A percentile compares a stretch with the other conserved stretches of the same genome.
Conservation (phyloP, 1,139 yeast genomes). For the Pichia sp. region DNA sequence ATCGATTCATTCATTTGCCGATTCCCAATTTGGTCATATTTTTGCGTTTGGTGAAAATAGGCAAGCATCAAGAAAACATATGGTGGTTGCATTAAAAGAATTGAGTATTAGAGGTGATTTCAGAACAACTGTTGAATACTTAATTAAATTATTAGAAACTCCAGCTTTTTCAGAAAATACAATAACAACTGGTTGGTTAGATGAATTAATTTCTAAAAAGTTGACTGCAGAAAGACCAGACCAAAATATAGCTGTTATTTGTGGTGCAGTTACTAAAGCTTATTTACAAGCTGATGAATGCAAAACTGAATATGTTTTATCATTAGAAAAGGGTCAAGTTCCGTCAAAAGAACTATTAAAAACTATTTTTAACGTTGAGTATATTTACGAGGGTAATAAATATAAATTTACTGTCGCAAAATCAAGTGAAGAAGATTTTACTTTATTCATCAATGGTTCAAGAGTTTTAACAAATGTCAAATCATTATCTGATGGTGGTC, state of each 20-base stretch:
- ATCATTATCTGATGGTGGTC: conserved; percentile 88
- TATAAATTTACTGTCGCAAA: conserved; percentile 94
- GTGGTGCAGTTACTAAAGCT: conserved; percentile 97
- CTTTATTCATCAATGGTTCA: conserved; percentile 88
- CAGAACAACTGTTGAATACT: conserved; percentile 94
- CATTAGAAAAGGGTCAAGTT: conserved; percentile 92
- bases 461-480: conserved; percentile 83
- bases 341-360: conserved; percentile 73
- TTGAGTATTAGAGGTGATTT: conserved; percentile 96
- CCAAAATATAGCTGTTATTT: conserved; percentile 77
- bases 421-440: conserved; percentile 77
- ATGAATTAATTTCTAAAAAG: conserved; percentile 85
- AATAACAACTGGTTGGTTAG: conserved; percentile 98
- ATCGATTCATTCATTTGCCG: conserved; percentile 94
- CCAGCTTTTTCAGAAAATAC: conserved; percentile 95
- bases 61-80: conserved; percentile 94
- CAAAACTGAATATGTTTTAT: conserved; percentile 57
- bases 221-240: conserved; percentile 97
- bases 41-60: conserved; percentile 98
- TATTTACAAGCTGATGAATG: conserved; percentile 73
- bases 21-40: conserved; percentile 97
- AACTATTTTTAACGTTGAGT: conserved; percentile 87
- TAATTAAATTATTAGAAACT: conserved; percentile 89
- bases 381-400: conserved; percentile 88
- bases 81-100: conserved; percentile 97